Evolutionary conservation across 1,284 basidiomycete genomes (phyloP).

Genomic region (Marasmius fiardii): DNA sequence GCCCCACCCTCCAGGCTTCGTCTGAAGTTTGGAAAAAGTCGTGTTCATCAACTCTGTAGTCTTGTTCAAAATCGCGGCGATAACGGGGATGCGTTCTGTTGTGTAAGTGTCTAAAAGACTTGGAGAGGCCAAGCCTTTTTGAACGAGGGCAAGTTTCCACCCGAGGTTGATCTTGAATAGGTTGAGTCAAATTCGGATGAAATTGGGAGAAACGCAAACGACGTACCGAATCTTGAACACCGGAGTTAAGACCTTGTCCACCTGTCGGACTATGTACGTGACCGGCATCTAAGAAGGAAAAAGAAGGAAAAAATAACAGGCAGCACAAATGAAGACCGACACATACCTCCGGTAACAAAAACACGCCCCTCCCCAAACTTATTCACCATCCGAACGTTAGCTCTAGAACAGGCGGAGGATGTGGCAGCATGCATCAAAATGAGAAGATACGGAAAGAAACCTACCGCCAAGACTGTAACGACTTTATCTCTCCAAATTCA

Average conservation of each 20-base stretch:
- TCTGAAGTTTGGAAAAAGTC: conserved; percentile 2
- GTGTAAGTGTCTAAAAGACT: conserved; percentile 32
- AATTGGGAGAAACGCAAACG: background rate
- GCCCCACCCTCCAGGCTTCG: background rate
- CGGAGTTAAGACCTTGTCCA: conserved; percentile 37
- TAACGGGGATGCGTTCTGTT: conserved; percentile 35
- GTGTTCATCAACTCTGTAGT: conserved; percentile 19
- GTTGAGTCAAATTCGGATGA: background rate
- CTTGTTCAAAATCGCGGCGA: conserved; percentile 30
- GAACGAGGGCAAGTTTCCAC: conserved; percentile 39
- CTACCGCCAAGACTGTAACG: conserved; percentile 4
- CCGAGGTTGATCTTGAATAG: conserved; percentile 30
- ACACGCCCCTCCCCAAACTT: conserved; percentile 10
- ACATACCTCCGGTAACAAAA: conserved; percentile 13
- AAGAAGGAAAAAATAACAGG: background rate
- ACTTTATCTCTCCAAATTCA: conserved; percentile 5
- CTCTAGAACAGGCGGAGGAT: background rate
- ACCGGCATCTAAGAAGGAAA: conserved; percentile 22
- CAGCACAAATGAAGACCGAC: background rate
- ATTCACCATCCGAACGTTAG: conserved; percentile 9
- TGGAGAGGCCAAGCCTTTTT: conserved; percentile 26
- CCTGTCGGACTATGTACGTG: conserved; percentile 30
- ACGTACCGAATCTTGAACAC: conserved; percentile 36
- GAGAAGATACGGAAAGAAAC: background rate
- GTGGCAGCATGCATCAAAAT: background rate